Base-by-base conservation (phyloP, 2,329 filamentous ascomycete genomes). In the Diaporthe longicolla region DNA sequence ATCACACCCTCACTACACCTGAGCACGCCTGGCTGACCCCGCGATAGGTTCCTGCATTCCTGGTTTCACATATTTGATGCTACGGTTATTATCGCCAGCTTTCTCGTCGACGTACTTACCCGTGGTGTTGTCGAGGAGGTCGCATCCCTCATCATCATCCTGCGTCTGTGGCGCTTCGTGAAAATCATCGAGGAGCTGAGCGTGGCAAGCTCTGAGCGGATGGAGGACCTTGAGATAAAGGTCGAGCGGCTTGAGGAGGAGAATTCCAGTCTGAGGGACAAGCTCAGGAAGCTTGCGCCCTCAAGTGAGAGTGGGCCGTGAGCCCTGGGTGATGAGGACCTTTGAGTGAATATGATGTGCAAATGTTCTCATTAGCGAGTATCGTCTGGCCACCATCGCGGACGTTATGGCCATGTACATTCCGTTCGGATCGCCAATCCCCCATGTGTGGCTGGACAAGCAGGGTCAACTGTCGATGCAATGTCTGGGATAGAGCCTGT, bases 101-200 rank as follows among this genome's bases (percentile, higher is more conserved):
- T 93, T 79, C 79, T 89, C 40, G 84, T 93, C 71, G 91, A 93
- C 77, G 82, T 93, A 29, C 80, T 90, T 3, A 85, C 91, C 21
- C 87, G 88, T 50, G 92, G 91, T 58, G 82, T 89, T 1, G 82
- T 90, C 8, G 89, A 92, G 80, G 89, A 93, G 78, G 89, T 92
- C 61, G 90, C 88, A 0, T 92, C 90, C 0, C 84, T 94, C n/a
- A 87, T 94, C 65, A 86, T 94, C 37, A 85, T 93, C 5, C 83
- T 94, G 58, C 89, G 92, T 70, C 84, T 94, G 4, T 93, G 91
- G 89, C 87, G 92, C 21, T 87, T 94, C 58, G 89, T 93, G 80
- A 93, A 93, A 83, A 92, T 93, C 69, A 89, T 93, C 9, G 91
- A 94, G 78, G 92, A 94, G 81, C 85, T 93, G 75, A 89, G 88